Percentiles rank a stretch among this genome's conserved stretches.
These are phyloP conservation scores for Microdochium nivale DNA, from an alignment of 2,329 filamentous ascomycete genomes.

Conservation along the genomic window DNA sequence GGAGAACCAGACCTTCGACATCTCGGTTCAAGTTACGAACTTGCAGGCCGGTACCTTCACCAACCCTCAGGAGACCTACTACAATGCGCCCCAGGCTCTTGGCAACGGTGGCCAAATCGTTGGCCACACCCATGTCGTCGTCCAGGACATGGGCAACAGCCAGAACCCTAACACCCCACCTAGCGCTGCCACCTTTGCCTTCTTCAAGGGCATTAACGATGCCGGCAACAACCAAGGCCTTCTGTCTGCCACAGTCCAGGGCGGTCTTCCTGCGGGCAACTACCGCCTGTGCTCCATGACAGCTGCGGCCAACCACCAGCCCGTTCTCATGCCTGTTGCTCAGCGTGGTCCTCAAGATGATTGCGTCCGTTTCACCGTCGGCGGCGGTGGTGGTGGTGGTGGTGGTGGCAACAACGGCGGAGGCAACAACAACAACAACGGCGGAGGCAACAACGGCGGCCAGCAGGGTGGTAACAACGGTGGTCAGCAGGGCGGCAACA, in stretches of 20 bases:
- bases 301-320: conserved; percentile 56
- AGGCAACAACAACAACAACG: conserved; percentile 7
- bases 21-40: conserved; percentile 43
- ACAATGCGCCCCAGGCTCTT: conserved; percentile 48
- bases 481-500: too few relatives aligned
- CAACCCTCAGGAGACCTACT: conserved; percentile 52
- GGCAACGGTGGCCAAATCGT: conserved; percentile 39
- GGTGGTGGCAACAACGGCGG: conserved; percentile 5
- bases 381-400: conserved; percentile 8
- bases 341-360: conserved; percentile 61
- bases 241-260: conserved; percentile 42
- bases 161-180: conserved; percentile 43
- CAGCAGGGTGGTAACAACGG: conserved; percentile 9
- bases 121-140: conserved; percentile 51
- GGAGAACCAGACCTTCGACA: conserved; percentile 40
- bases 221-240: conserved; percentile 46
- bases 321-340: conserved; percentile 57
- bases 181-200: conserved; percentile 45
- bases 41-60: conserved; percentile 51
- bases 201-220: conserved; percentile 62
- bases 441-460: conserved; percentile 9
- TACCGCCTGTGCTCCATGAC: conserved; percentile 60
- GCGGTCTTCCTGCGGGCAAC: conserved; percentile 52
- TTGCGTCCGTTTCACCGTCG: conserved; percentile 50
- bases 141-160: conserved; percentile 44